Conservation (phyloP, 169 alveolate species). For the Plasmodium yoelii region DNA sequence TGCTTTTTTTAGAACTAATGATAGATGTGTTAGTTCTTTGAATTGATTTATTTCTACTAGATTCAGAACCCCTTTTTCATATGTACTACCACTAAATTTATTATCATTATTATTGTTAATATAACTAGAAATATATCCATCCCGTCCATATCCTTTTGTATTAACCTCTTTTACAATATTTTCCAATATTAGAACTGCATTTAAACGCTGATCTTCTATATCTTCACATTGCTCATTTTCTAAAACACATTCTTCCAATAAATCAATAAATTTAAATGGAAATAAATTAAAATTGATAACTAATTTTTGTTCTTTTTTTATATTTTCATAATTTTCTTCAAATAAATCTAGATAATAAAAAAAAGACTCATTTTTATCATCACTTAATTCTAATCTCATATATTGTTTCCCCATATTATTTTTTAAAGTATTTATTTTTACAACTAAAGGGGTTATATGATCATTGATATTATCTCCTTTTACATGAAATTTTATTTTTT, state of each 20-base stretch:
- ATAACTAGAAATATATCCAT: constrained; percentile 6
- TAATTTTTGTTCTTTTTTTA: constrained; percentile 56
- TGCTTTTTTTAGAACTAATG: constrained; percentile 40
- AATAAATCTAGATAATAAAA: constrained; percentile 65
- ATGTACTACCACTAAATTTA: neutral
- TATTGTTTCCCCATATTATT: constrained; percentile 31
- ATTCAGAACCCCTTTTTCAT: constrained; percentile 29
- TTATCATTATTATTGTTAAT: constrained; percentile 5
- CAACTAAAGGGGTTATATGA: constrained; percentile 10
- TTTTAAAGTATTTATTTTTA: constrained; percentile 51
- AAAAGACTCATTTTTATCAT: constrained; percentile 54
- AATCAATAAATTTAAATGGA: constrained; percentile 71
- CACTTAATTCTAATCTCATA: constrained; percentile 59
- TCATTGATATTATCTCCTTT: constrained; percentile 37
- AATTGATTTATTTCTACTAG: constrained; percentile 68
- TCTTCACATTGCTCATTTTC: constrained; percentile 56
- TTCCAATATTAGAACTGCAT: constrained; percentile 48
- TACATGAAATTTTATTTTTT: constrained; percentile 27
- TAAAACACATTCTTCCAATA: constrained; percentile 57
- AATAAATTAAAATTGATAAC: constrained; percentile 71
- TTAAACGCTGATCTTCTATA: constrained; percentile 54
- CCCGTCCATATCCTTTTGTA: neutral
- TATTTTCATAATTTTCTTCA: constrained; percentile 72
- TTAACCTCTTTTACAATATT: neutral
- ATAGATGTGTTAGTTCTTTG: constrained; percentile 61